Base-by-base conservation (phyloP, 208 protist species). In the Leishmania martiniquensis region DNA sequence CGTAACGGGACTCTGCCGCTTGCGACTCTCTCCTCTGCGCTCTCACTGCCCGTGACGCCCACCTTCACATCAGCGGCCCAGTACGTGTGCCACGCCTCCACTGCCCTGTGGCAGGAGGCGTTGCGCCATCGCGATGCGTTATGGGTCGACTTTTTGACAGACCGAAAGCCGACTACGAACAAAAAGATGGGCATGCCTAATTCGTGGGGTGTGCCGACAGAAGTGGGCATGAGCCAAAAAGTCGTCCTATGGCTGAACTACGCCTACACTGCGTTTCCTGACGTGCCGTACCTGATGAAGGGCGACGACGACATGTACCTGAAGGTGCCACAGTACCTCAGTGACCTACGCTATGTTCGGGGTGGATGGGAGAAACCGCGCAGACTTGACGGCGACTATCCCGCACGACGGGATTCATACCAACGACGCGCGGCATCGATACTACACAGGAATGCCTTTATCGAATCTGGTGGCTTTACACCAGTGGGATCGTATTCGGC, bases 221-320 rank as follows among this genome's bases (percentile, higher is more conserved):
- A 85, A 54, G 62, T 89, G 29, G 83, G 70, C 6, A 82, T 87
- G 76, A 76, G 71, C 29, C 80, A 82, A 63, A 90, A 90, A 76
- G 52, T 76, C 25, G 72, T 81, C 29, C 12, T 84, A 13, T 86
- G 80, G 83, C 81, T 87, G 68, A 49, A 82, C 12, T 81, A 86
- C 55, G 80, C 81, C 62, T 78, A 89, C 71, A 49, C 67, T 39
- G 34, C 78, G 0, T 90, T 88, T 37, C 77, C 80, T 47, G 69
- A 84, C 44, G 78, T 78, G 45, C 47, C 55, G 45, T 91, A 83
- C 73, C 54, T 91, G 44, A 82, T 74, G 60, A 91, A 88, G 66
- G 78, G 84, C 34, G 87, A 91, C 49, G 87, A 91, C 77, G 87
- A 91, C 76, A 76, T 76, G 54, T 91, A 86, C 55, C 22, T 88